Conservation (phyloP, 257 asterid genomes). For the Solanum microdontum region DNA sequence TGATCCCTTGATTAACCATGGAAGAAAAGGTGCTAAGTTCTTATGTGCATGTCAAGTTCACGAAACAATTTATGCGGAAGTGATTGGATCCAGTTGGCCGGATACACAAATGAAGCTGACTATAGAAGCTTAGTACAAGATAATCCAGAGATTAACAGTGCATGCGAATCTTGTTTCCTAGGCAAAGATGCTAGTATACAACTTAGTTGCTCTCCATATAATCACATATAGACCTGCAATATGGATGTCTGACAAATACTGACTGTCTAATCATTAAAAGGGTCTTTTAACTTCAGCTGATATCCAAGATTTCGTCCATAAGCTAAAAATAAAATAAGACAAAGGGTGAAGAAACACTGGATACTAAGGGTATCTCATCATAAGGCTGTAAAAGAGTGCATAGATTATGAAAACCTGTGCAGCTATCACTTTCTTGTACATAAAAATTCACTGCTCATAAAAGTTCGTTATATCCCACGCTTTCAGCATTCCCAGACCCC, state of each 20-base stretch:
- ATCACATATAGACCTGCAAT: not conserved
- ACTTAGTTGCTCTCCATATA: not conserved
- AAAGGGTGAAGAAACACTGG: not conserved
- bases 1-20: not conserved
- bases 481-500: not conserved
- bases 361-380: not conserved
- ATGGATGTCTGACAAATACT: not conserved
- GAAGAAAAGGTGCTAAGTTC: not conserved
- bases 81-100: not conserved
- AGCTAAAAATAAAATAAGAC: not conserved
- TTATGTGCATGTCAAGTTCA: not conserved
- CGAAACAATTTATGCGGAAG: not conserved
- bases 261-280: not conserved
- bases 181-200: not conserved
- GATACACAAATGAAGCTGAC: not conserved
- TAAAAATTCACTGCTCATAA: not conserved
- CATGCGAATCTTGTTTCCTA: not conserved
- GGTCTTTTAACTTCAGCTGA: not conserved
- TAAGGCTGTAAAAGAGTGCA: not conserved
- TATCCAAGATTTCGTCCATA: not conserved
- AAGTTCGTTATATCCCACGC: not conserved
- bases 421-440: not conserved
- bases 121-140: not conserved
- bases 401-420: not conserved
- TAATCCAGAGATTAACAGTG: not conserved